Evolutionary conservation across 306 rosid genomes (phyloP).

Genomic region (Cicer arietinum): DNA sequence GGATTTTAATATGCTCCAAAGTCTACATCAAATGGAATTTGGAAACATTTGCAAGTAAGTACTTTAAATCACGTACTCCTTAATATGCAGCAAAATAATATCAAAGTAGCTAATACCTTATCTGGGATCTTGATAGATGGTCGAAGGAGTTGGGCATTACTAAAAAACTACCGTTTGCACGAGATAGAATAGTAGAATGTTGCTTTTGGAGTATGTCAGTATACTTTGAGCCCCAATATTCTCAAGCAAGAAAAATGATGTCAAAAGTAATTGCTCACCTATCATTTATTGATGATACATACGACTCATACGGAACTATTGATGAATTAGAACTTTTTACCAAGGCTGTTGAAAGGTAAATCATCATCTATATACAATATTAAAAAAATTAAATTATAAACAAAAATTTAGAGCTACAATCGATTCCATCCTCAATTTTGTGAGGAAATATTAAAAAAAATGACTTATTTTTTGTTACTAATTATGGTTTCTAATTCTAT

Average conservation of each 20-base stretch:
- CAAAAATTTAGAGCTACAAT: too few relatives aligned
- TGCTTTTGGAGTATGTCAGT: conserved; percentile 17
- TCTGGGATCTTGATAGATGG: background rate
- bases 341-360: conserved; percentile 4
- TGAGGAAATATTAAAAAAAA: too few relatives aligned
- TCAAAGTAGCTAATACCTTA: background rate
- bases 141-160: background rate
- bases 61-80: too few relatives aligned
- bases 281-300: conserved; percentile 14
- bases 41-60: conserved; percentile 38
- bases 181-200: conserved; percentile 40
- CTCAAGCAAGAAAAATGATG: conserved; percentile 36
- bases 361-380: background rate
- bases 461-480: too few relatives aligned
- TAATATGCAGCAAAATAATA: background rate
- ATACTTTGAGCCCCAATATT: conserved; percentile 38
- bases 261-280: background rate
- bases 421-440: too few relatives aligned
- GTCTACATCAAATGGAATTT: conserved; percentile 44
- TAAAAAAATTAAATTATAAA: too few relatives aligned
- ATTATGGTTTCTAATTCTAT: too few relatives aligned
- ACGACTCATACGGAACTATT: background rate
- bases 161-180: conserved; percentile 11
- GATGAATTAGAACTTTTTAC: conserved; percentile 8
- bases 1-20: conserved; percentile 54